Conservation (phyloP, 768 basidiomycete genomes). For the Boletus subcaerulescens region DNA sequence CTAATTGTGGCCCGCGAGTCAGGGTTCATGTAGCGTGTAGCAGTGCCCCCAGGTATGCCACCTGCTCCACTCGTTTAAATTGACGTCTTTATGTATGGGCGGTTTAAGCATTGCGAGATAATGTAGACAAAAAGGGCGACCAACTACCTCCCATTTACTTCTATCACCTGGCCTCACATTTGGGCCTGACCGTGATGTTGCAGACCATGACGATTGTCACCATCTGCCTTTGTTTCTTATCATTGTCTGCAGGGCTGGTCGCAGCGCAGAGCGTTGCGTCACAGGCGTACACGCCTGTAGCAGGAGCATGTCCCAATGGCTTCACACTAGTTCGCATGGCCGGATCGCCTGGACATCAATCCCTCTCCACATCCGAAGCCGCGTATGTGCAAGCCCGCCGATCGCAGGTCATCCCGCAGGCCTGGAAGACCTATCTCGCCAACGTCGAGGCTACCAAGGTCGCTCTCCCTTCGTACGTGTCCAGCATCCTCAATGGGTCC, state of each 20-base stretch:
- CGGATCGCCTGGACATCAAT: constrained; percentile 25
- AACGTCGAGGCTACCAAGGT: constrained; percentile 33
- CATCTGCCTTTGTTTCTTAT: constrained; percentile 10
- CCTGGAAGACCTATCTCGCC: constrained; percentile 40
- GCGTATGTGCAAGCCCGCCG: constrained; percentile 36
- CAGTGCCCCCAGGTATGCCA: too few species aligned
- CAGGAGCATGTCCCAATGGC: constrained; percentile 16
- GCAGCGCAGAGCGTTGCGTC: constrained; percentile 24
- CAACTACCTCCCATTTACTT: too few species aligned
- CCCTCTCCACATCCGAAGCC: constrained; percentile 36
- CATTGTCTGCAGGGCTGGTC: constrained; percentile 2
- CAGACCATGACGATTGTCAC: background rate
- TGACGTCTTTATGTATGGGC: too few species aligned
- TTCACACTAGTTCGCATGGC: constrained; percentile 31
- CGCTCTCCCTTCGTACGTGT: constrained; percentile 34
- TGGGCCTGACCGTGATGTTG: background rate
- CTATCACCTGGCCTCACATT: background rate
- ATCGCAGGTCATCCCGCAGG: constrained; percentile 34
- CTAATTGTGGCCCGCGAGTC: too few species aligned
- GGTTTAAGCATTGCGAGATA: too few species aligned
- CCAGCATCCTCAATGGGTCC: constrained; percentile 26
- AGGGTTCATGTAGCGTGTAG: too few species aligned
- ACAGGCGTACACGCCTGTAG: constrained; percentile 21
- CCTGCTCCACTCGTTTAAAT: too few species aligned
- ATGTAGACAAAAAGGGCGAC: too few species aligned